Evolutionary conservation across 306 rosid species (phyloP).

Genomic region (Cucumis cinereus): DNA sequence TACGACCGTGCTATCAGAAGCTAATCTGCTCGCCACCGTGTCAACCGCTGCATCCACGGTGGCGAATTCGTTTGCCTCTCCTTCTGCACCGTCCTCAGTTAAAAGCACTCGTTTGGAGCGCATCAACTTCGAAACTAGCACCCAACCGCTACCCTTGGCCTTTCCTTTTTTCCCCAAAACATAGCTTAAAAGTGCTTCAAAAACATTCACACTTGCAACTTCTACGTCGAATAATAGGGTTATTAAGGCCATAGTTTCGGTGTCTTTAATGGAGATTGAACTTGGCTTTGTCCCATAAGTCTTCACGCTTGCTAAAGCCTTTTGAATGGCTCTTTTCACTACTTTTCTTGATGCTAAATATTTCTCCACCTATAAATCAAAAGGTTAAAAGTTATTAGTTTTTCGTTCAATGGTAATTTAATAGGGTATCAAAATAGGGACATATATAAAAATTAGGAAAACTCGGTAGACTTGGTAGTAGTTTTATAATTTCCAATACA

Average conservation of each 20-base stretch:
- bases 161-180: slow-evolving; percentile 4
- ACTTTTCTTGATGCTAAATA: slow-evolving; percentile 12
- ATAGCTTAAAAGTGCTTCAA: slow-evolving; percentile 11
- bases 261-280: neutral
- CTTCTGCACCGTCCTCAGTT: neutral
- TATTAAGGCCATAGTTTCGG: slow-evolving; percentile 5
- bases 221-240: slow-evolving; percentile 5
- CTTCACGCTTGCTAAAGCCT: slow-evolving; percentile 8
- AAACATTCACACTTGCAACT: neutral
- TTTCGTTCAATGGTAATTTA: neutral
- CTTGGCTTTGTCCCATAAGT: neutral
- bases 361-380: neutral
- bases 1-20: neutral
- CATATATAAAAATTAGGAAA: no score
- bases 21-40: neutral
- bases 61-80: slow-evolving; percentile 9
- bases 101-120: neutral
- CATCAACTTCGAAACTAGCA: slow-evolving; percentile 12
- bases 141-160: slow-evolving; percentile 1
- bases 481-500: no score
- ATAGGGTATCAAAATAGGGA: neutral
- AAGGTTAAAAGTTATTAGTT: neutral
- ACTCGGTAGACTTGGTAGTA: no score
- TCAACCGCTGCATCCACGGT: neutral
- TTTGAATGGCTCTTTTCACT: slow-evolving; percentile 13